Base-by-base conservation (phyloP, 2,329 filamentous ascomycete species). In the Aureobasidium sp. region DNA sequence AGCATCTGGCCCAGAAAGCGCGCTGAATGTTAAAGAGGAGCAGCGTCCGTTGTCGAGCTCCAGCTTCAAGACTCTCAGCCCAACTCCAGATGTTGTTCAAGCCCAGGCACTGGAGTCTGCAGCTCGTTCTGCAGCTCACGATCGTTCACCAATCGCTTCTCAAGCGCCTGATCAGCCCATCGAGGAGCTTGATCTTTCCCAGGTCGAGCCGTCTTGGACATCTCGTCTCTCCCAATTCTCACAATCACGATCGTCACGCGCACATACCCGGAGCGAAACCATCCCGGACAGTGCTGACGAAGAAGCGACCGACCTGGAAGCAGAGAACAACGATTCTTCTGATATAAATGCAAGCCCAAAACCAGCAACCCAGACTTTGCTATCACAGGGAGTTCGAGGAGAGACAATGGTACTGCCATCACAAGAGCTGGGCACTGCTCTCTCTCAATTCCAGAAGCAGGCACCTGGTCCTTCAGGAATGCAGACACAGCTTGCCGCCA, bases 221-320 rank as follows among this genome's bases (percentile, higher is more conserved):
- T 39, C 44, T 22, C 57, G 44, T 14, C 19, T 54, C 37, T 45
- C 48, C 14, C 59, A 54, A 39, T 35, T 53, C 29, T 47, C 48
- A 3, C 59, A 45, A 35, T 42, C 45, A 8, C 33, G 45, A 7
- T 60, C 58, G 4, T 60, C 45, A 14, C 54, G 54, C 14, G 54
- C 54, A 19, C 39, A 58, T 17, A 64, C 64, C 11, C 56, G 59
- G 9, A 59, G 56, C n/a, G 61, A 60, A 33, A 58, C 61, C 1
- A 54, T 63, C 3, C 53, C 64, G n/a, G 62, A 63, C 24, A 63
- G 62, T 31, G 53, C 60, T 35, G 57, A 60, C 8, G 57, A 60
- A 22, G 44, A 60, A 11, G 57, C 27, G 9, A 49, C 45, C 12
- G 45, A 50, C n/a, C 6, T 60, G 45, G 45, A 40, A 8, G 33